Evolutionary conservation across 768 basidiomycete species (phyloP).

Genomic region (Neoboletus subvelutipes): DNA sequence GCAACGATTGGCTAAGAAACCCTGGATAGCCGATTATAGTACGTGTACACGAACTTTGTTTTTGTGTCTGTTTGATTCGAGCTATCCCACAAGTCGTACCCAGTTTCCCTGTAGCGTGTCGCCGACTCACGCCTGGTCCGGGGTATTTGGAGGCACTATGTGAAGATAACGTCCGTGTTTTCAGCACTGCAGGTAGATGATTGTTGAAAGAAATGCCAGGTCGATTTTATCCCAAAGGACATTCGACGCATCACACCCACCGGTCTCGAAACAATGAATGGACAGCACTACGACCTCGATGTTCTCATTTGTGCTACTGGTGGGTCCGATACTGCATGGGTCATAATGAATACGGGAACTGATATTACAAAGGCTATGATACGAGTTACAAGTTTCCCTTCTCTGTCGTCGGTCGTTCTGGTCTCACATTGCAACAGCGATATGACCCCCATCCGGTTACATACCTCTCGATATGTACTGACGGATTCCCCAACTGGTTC

Average conservation of each 20-base stretch:
- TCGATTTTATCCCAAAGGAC: slow-evolving; percentile 49
- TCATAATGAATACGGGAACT: neutral
- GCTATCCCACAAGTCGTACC: slow-evolving; percentile 42
- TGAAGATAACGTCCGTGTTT: slow-evolving; percentile 47
- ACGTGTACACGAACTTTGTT: neutral
- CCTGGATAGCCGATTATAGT: slow-evolving; percentile 55
- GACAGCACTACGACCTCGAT: slow-evolving; percentile 53
- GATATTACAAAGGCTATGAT: slow-evolving; percentile 37
- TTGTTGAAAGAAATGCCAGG: neutral
- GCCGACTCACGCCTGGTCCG: slow-evolving; percentile 65
- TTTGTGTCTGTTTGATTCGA: neutral
- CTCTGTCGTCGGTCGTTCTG: slow-evolving; percentile 53
- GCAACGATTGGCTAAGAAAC: slow-evolving; percentile 51
- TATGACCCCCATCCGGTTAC: slow-evolving; percentile 55
- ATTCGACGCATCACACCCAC: slow-evolving; percentile 51
- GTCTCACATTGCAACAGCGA: slow-evolving; percentile 50
- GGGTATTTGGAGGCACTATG: slow-evolving; percentile 67
- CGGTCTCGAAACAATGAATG: slow-evolving; percentile 59
- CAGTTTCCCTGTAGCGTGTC: slow-evolving; percentile 56
- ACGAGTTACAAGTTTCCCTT: slow-evolving; percentile 48
- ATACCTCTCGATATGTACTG: slow-evolving; percentile 58
- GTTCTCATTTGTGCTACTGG: slow-evolving; percentile 65
- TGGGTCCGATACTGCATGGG: neutral
- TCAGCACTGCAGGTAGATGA: neutral
- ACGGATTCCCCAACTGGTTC: slow-evolving; percentile 74